Conservation (phyloP, 208 protist genomes). For the Crithidia thermophila region DNA sequence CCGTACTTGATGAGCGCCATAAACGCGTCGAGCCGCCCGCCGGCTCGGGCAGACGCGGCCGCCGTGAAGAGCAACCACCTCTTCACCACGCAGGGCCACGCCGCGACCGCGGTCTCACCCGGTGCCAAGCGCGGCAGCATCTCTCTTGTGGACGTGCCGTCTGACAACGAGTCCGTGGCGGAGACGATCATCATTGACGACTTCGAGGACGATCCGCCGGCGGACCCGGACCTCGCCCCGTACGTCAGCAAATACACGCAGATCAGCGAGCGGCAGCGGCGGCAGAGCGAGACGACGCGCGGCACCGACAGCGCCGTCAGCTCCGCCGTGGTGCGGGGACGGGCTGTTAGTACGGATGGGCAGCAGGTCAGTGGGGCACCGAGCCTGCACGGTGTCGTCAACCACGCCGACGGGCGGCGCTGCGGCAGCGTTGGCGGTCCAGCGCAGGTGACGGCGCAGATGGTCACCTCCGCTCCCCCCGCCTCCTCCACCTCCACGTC, state of each 20-base stretch:
- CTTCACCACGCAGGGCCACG: background rate
- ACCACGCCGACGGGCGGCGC: too few relatives aligned
- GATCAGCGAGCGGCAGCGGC: conserved; percentile 30
- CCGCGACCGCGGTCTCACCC: too few relatives aligned
- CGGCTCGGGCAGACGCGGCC: background rate
- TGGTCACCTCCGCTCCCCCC: background rate
- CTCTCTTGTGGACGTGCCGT: background rate
- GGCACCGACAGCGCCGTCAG: background rate
- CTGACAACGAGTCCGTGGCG: conserved; percentile 10
- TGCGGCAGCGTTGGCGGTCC: too few relatives aligned
- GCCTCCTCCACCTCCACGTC: background rate
- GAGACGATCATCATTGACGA: conserved; percentile 35
- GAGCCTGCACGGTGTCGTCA: too few relatives aligned
- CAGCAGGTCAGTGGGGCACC: too few relatives aligned
- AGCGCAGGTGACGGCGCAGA: background rate
- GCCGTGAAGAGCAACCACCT: background rate
- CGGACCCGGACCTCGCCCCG: conserved; percentile 21
- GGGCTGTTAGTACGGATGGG: too few relatives aligned
- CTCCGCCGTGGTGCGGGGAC: background rate
- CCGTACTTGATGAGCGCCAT: background rate
- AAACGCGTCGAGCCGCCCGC: background rate
- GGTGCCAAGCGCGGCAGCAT: background rate
- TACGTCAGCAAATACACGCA: conserved; percentile 28
- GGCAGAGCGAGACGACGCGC: conserved; percentile 2
- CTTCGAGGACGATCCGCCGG: conserved; percentile 18